These are phyloP conservation scores for Ophiostoma ips DNA, from an alignment of 2,329 filamentous ascomycete genomes.

Conservation along the genomic window DNA sequence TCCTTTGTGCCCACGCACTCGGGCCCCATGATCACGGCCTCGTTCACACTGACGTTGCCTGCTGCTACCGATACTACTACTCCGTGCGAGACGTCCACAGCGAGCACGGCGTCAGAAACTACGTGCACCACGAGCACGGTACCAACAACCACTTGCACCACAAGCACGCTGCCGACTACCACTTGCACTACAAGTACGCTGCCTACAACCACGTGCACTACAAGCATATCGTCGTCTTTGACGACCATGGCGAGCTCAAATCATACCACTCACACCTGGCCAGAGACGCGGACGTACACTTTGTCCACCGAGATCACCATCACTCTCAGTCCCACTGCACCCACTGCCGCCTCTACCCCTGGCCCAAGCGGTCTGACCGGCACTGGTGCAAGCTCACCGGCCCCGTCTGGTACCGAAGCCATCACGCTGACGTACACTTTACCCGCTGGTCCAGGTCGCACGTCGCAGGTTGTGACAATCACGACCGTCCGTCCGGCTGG, in stretches of 20 bases:
- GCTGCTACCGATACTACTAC: not conserved
- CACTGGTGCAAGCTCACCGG: not conserved
- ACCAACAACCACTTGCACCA: not conserved
- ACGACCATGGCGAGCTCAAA: not conserved
- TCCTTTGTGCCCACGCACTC: not conserved
- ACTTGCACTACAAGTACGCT: not conserved
- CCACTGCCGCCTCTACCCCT: slow-evolving; percentile 6
- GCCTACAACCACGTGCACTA: not conserved
- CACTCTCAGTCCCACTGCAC: not conserved
- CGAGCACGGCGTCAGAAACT: no score
- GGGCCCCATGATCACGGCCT: slow-evolving; percentile 4
- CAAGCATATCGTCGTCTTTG: not conserved
- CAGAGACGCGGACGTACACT: slow-evolving; percentile 5
- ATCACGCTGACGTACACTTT: slow-evolving; percentile 16
- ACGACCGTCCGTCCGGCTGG: slow-evolving; percentile 4
- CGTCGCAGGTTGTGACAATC: slow-evolving; percentile 7
- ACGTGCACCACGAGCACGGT: not conserved
- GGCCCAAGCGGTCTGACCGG: slow-evolving; percentile 2
- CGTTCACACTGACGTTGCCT: slow-evolving; percentile 7
- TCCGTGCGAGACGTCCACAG: no score
- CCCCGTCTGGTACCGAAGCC: slow-evolving; percentile 1
- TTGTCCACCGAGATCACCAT: slow-evolving; percentile 6
- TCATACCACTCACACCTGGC: not conserved
- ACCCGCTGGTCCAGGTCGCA: slow-evolving; percentile 2
- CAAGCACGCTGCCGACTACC: not conserved